Evolutionary conservation across 306 rosid genomes (phyloP).

Genomic region (Rosa multiflora): DNA sequence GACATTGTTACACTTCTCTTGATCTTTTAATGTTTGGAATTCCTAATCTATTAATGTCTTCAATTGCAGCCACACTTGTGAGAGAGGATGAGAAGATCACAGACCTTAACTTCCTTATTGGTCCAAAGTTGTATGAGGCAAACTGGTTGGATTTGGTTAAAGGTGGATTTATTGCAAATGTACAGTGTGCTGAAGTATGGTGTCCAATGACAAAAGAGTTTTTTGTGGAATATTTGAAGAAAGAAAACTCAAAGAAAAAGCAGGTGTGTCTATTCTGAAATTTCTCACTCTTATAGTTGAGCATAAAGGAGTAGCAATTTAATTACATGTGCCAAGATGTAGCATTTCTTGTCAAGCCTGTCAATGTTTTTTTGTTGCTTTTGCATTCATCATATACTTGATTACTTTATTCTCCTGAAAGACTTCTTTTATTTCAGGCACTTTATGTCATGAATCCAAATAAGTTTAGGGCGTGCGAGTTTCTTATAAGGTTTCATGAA

Average conservation of each 20-base stretch:
- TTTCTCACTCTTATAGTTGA: background rate
- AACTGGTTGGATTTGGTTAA: constrained; percentile 94
- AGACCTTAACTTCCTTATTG: constrained; percentile 86
- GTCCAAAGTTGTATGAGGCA: constrained; percentile 95
- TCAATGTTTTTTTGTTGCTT: background rate
- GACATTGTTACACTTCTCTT: background rate
- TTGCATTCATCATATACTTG: background rate
- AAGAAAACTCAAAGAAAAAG: constrained; percentile 88
- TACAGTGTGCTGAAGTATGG: constrained; percentile 99
- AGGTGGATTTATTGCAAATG: constrained; percentile 96
- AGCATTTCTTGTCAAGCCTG: background rate
- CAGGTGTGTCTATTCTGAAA: constrained; percentile 51
- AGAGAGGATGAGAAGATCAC: constrained; percentile 94
- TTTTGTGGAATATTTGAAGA: constrained; percentile 83
- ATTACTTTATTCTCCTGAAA: background rate
- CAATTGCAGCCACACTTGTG: constrained; percentile 86
- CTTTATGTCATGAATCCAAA: constrained; percentile 97
- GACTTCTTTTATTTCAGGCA: constrained; percentile 56
- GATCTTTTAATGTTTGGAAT: constrained; percentile 24
- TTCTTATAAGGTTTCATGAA: constrained; percentile 91
- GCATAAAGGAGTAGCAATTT: no score
- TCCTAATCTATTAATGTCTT: constrained; percentile 11
- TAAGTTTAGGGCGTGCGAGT: constrained; percentile 94
- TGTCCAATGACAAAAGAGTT: constrained; percentile 98
- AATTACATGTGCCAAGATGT: background rate